A percentile compares a stretch with the other conserved stretches of the same genome.
These are phyloP conservation scores for Syzygium grande DNA, from an alignment of 345 rosid genomes.

Conservation along the genomic window DNA sequence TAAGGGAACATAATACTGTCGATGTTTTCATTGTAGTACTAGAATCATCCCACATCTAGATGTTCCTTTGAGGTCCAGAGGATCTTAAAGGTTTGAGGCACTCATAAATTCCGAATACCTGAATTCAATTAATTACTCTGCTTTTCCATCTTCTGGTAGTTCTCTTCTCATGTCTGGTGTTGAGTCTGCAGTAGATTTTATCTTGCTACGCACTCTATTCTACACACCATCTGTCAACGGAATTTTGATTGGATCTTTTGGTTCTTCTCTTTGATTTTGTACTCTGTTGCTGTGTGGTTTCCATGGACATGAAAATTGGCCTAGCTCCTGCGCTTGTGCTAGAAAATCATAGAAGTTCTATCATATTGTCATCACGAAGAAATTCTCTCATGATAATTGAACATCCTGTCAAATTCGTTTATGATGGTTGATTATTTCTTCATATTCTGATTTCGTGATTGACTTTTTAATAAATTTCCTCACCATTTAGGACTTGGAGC, in stretches of 20 bases:
- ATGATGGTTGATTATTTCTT: background rate
- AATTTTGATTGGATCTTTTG: background rate
- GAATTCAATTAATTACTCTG: background rate
- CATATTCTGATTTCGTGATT: background rate
- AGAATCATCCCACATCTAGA: background rate
- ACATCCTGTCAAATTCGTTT: background rate
- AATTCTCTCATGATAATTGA: background rate
- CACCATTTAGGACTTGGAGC: conserved; percentile 75
- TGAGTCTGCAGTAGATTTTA: no score
- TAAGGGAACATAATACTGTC: background rate
- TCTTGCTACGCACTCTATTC: background rate
- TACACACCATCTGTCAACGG: background rate
- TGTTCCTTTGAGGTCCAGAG: background rate
- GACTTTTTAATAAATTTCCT: background rate
- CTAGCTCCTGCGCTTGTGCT: background rate
- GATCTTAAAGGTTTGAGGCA: background rate
- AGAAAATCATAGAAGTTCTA: background rate
- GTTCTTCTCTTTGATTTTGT: background rate
- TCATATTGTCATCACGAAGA: background rate
- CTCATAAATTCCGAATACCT: background rate
- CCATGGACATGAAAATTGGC: background rate
- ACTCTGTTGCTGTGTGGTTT: background rate
- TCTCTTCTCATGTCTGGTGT: background rate
- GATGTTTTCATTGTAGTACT: background rate
- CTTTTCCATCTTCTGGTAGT: background rate